Conservation (phyloP, 2,329 filamentous ascomycete species). For the Colletotrichum tanaceti region DNA sequence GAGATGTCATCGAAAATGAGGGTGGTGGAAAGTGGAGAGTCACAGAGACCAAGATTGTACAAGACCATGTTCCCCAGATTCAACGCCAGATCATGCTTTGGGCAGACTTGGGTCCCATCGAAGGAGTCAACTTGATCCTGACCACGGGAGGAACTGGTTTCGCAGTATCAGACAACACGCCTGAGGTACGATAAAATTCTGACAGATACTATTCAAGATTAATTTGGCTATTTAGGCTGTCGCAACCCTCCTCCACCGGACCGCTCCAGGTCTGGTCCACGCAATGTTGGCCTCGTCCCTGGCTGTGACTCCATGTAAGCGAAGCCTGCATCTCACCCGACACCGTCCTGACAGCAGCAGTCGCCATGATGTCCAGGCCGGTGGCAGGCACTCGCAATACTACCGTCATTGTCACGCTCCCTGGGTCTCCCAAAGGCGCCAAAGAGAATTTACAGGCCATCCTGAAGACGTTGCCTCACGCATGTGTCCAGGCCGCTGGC, state of each 20-base stretch:
- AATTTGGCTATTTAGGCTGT: slow-evolving; percentile 69
- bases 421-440: slow-evolving; percentile 94
- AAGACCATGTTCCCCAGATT: slow-evolving; percentile 80
- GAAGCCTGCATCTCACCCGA: too few species aligned
- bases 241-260: slow-evolving; percentile 80
- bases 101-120: slow-evolving; percentile 71
- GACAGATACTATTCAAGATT: background rate
- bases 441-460: slow-evolving; percentile 92
- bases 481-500: slow-evolving; percentile 89
- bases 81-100: slow-evolving; percentile 78
- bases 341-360: slow-evolving; percentile 58
- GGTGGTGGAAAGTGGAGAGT: slow-evolving; percentile 79
- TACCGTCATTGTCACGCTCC: slow-evolving; percentile 87
- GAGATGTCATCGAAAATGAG: slow-evolving; percentile 74
- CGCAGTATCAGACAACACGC: slow-evolving; percentile 84
- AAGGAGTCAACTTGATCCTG: slow-evolving; percentile 78
- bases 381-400: slow-evolving; percentile 87
- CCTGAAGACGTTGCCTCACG: slow-evolving; percentile 91
- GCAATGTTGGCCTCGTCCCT: slow-evolving; percentile 91
- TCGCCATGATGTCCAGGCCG: slow-evolving; percentile 96
- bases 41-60: slow-evolving; percentile 77
- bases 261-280: slow-evolving; percentile 92
- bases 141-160: slow-evolving; percentile 96
- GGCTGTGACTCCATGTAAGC: slow-evolving; percentile 87
- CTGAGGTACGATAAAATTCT: slow-evolving; percentile 70